Evolutionary conservation across 495 filamentous ascomycete genomes (phyloP).

Genomic region (Tuber aestivum): DNA sequence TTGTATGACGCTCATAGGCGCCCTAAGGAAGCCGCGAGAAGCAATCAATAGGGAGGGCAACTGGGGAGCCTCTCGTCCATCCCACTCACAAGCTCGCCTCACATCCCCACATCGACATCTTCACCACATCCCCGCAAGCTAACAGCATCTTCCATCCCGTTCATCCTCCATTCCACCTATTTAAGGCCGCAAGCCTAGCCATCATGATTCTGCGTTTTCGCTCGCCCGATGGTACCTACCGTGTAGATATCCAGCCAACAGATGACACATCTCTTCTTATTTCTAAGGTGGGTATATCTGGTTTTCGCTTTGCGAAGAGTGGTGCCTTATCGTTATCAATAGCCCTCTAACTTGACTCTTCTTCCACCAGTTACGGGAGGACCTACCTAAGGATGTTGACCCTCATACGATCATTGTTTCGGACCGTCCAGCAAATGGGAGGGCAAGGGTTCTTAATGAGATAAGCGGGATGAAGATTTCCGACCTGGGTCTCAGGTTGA

Average conservation of each 20-base stretch:
- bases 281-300: constrained; percentile 45
- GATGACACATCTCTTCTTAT: constrained; percentile 52
- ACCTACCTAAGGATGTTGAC: constrained; percentile 64
- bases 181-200: constrained; percentile 7
- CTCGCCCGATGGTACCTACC: constrained; percentile 64
- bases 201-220: constrained; percentile 64
- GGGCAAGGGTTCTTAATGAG: constrained; percentile 62
- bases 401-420: constrained; percentile 70
- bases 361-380: constrained; percentile 52
- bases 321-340: neutral
- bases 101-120: constrained; percentile 1
- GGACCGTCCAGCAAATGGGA: constrained; percentile 68
- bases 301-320: neutral
- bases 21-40: neutral
- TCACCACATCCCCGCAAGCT: constrained; percentile 3
- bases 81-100: neutral
- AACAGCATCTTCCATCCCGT: constrained; percentile 17
- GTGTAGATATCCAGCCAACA: constrained; percentile 57
- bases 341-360: constrained; percentile 10
- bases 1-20: neutral
- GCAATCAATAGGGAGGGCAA: neutral
- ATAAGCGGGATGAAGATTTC: constrained; percentile 47
- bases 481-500: constrained; percentile 61
- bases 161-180: constrained; percentile 22
- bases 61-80: constrained; percentile 27